Conservation (phyloP, 2,329 filamentous ascomycete species). For the Hansfordia pulvinata region DNA sequence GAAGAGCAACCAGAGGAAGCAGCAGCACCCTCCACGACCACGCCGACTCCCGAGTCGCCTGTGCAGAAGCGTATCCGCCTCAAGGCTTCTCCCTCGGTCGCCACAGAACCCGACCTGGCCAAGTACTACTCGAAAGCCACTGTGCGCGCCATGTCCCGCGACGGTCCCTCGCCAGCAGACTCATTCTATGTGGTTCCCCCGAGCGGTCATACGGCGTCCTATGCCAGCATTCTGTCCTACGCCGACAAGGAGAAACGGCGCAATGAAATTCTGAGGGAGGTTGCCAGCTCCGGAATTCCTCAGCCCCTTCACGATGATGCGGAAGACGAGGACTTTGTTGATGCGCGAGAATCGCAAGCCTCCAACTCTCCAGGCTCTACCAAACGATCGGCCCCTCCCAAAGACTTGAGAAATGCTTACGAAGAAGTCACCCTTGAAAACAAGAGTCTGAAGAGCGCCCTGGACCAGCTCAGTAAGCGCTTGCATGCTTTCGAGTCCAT, state of each 20-base stretch:
- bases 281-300: no score
- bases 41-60: conserved; percentile 23
- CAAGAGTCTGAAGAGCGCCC: conserved; percentile 66
- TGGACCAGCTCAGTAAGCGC: conserved; percentile 75
- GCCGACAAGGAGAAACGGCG: conserved; percentile 54
- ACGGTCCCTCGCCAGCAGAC: conserved; percentile 49
- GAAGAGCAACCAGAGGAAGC: conserved; percentile 32
- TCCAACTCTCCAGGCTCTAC: conserved; percentile 26
- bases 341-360: conserved; percentile 58
- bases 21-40: conserved; percentile 13
- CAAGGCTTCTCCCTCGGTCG: conserved; percentile 15
- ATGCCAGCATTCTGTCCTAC: conserved; percentile 73
- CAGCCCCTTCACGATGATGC: conserved; percentile 28
- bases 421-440: conserved; percentile 90
- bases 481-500: conserved; percentile 91
- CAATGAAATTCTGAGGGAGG: no score
- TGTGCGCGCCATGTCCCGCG: conserved; percentile 62
- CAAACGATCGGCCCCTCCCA: conserved; percentile 19
- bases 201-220: conserved; percentile 81
- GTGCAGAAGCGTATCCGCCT: conserved; percentile 22
- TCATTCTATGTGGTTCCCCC: conserved; percentile 94
- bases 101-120: conserved; percentile 60
- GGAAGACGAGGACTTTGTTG: conserved; percentile 77
- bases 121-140: conserved; percentile 79
- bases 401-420: conserved; percentile 49